phyloP scores from a whole-genome alignment of 768 basidiomycete species.

The Phylloporus arenicola region DNA sequence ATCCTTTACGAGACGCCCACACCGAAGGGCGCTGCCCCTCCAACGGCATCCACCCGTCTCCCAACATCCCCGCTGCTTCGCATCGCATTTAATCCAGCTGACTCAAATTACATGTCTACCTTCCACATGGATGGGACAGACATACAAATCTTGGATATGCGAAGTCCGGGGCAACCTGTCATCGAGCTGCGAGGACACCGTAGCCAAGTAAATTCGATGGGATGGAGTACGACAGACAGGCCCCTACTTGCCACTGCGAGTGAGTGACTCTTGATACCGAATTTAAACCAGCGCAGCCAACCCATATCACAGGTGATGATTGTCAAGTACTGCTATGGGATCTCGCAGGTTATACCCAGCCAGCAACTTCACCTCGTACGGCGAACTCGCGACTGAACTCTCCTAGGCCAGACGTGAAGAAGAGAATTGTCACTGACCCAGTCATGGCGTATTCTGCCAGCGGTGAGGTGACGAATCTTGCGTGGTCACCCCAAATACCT shows the following conservation, averaged over 20 bases:
- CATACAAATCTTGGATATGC: slow-evolving; percentile 93
- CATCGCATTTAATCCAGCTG: slow-evolving; percentile 86
- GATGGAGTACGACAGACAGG: slow-evolving; percentile 83
- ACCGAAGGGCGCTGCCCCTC: slow-evolving; percentile 62
- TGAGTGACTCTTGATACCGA: slow-evolving; percentile 31
- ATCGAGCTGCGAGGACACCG: slow-evolving; percentile 86
- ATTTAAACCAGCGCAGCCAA: background rate
- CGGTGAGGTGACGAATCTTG: slow-evolving; percentile 75
- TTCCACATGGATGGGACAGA: slow-evolving; percentile 92
- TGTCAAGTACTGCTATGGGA: slow-evolving; percentile 95
- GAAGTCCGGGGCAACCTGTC: slow-evolving; percentile 92
- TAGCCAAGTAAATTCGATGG: slow-evolving; percentile 77
- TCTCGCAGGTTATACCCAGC: slow-evolving; percentile 58
- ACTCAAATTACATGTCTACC: slow-evolving; percentile 94
- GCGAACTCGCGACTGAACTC: slow-evolving; percentile 72
- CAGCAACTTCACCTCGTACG: slow-evolving; percentile 60
- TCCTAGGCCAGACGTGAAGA: slow-evolving; percentile 76
- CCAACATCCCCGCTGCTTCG: slow-evolving; percentile 78
- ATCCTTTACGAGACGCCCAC: slow-evolving; percentile 93
- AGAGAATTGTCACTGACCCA: slow-evolving; percentile 67
- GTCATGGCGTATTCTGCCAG: slow-evolving; percentile 79
- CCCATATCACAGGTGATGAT: slow-evolving; percentile 66
- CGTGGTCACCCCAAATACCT: slow-evolving; percentile 84
- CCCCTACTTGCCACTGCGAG: slow-evolving; percentile 86
- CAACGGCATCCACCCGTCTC: slow-evolving; percentile 58